Evolutionary conservation across 345 rosid species (phyloP).

Genomic region (Cardamine chenopodiifolia): DNA sequence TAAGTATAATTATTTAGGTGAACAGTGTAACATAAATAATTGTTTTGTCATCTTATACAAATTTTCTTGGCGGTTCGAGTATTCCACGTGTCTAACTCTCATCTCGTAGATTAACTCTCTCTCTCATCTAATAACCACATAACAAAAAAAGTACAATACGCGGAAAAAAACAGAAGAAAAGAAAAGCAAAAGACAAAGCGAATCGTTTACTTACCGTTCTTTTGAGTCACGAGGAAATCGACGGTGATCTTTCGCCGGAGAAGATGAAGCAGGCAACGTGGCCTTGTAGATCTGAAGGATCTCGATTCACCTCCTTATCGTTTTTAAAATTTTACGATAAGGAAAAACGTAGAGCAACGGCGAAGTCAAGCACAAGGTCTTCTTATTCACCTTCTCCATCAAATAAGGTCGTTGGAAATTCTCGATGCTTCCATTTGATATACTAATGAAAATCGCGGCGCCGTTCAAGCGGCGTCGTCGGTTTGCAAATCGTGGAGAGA

Average conservation of each 20-base stretch:
- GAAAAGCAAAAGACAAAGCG: not conserved
- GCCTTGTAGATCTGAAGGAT: conserved; percentile 54
- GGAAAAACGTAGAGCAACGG: conserved; percentile 30
- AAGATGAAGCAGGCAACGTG: conserved; percentile 58
- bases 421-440: conserved; percentile 71
- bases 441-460: conserved; percentile 63
- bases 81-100: conserved; percentile 1
- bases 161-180: not conserved
- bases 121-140: not conserved
- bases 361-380: conserved; percentile 25
- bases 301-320: conserved; percentile 46
- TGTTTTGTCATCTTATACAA: not conserved
- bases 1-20: not conserved
- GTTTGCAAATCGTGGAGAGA: conserved; percentile 88
- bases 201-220: conserved; percentile 25
- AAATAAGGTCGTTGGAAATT: conserved; percentile 44
- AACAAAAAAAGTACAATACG: not conserved
- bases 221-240: conserved; percentile 10
- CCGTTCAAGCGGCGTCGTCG: conserved; percentile 68
- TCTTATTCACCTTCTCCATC: conserved; percentile 6
- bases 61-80: conserved; percentile 34
- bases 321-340: conserved; percentile 25
- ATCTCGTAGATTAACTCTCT: conserved; percentile 11
- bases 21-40: no score
- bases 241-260: conserved; percentile 36